phyloP scores from a whole-genome alignment of 768 basidiomycete genomes.

The Agrocybe pediades region DNA sequence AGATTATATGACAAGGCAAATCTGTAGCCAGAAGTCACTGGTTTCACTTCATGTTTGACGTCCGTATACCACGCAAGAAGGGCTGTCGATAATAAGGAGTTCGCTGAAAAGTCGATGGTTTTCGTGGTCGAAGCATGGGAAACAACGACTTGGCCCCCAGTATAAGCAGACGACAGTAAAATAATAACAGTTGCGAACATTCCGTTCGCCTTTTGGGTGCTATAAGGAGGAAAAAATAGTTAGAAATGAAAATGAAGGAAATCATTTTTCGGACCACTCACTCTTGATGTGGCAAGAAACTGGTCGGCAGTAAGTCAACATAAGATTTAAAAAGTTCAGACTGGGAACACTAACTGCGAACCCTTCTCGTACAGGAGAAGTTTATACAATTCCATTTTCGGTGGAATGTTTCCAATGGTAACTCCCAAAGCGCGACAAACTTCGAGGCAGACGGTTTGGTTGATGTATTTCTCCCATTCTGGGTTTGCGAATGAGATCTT shows the following conservation, averaged over 20 bases:
- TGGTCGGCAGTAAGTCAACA: constrained; percentile 15
- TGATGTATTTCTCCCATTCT: constrained; percentile 39
- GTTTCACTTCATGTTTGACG: constrained; percentile 51
- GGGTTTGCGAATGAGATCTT: constrained; percentile 42
- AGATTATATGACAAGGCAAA: constrained; percentile 55
- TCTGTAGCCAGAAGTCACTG: constrained; percentile 48
- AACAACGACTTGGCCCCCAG: constrained; percentile 47
- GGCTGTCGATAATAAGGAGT: constrained; percentile 33
- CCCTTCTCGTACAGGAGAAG: constrained; percentile 48
- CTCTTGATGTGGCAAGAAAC: constrained; percentile 51
- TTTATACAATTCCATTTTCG: constrained; percentile 45
- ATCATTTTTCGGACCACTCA: constrained; percentile 16
- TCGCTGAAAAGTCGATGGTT: constrained; percentile 35
- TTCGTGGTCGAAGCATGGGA: constrained; percentile 35
- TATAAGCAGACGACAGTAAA: constrained; percentile 45
- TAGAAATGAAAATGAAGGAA: background rate
- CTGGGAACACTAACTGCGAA: constrained; percentile 42
- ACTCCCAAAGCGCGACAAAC: constrained; percentile 41
- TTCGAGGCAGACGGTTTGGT: constrained; percentile 23
- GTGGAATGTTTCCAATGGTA: constrained; percentile 21
- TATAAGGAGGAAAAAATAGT: constrained; percentile 30
- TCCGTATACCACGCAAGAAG: constrained; percentile 56
- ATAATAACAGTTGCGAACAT: constrained; percentile 57
- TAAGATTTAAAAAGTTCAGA: background rate
- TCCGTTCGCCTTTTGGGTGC: constrained; percentile 46